Conservation (phyloP, 129 eudicot genomes). For the Helianthus annuus region HanXRQr2.0-SUNRISE NC_035449.2:34623585-34624084, state of each 20-base stretch:
- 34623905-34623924: background rate
- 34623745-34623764: background rate
- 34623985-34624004: background rate
- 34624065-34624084: background rate
- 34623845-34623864: background rate
- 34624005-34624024: background rate
- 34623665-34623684: constrained; percentile 3
- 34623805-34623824: background rate
- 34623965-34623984: background rate
- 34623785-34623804: constrained; percentile 1
- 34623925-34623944: background rate
- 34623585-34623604: constrained; percentile 12
- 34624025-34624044: background rate
- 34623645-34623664: background rate
- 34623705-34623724: background rate
- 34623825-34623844: background rate
- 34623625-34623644: background rate
- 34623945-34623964: background rate
- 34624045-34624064: background rate
- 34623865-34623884: background rate
- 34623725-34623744: constrained; percentile 7
- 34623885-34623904: background rate
- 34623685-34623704: background rate
- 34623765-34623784: background rate
- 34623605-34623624: constrained; percentile 1